A percentile compares a stretch with the other conserved stretches of the same genome.
These are phyloP conservation scores for Xylaria telfairii DNA, from an alignment of 495 filamentous ascomycete genomes.

Conservation along the genomic window DNA sequence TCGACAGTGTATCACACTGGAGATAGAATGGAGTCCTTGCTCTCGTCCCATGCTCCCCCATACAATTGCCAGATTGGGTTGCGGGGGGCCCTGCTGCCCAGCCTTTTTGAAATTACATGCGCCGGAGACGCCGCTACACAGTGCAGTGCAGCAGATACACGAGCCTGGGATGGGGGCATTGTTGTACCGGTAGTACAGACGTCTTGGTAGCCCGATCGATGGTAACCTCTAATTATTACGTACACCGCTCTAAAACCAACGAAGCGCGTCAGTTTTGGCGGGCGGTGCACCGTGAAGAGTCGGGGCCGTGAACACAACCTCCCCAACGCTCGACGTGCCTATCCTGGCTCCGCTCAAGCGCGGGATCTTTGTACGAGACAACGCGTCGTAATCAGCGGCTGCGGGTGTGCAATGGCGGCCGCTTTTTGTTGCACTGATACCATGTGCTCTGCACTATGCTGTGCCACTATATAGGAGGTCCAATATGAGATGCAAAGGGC, in stretches of 20 bases:
- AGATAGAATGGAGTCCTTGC: background rate
- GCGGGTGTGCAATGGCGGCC: background rate
- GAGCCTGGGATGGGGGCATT: background rate
- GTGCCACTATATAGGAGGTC: background rate
- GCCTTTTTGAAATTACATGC: constrained; percentile 18
- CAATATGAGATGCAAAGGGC: background rate
- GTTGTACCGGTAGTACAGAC: background rate
- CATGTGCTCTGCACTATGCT: background rate
- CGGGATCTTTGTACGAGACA: background rate
- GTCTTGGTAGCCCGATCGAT: background rate
- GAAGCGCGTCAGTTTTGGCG: constrained; percentile 4
- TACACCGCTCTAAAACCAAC: constrained; percentile 28
- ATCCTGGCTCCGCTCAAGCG: background rate
- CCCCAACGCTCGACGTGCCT: background rate
- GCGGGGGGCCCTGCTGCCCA: constrained; percentile 10
- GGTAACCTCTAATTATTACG: constrained; percentile 14
- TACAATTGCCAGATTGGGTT: constrained; percentile 13
- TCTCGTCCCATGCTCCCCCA: constrained; percentile 3
- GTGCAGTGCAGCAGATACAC: background rate
- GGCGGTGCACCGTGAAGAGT: constrained; percentile 22
- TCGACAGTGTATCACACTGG: background rate
- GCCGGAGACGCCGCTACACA: constrained; percentile 19
- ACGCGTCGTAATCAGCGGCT: background rate
- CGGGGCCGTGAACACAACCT: constrained; percentile 16
- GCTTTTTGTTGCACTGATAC: background rate